Conservation (phyloP, 495 filamentous ascomycete genomes). For the Penicillium antarcticum region DNA sequence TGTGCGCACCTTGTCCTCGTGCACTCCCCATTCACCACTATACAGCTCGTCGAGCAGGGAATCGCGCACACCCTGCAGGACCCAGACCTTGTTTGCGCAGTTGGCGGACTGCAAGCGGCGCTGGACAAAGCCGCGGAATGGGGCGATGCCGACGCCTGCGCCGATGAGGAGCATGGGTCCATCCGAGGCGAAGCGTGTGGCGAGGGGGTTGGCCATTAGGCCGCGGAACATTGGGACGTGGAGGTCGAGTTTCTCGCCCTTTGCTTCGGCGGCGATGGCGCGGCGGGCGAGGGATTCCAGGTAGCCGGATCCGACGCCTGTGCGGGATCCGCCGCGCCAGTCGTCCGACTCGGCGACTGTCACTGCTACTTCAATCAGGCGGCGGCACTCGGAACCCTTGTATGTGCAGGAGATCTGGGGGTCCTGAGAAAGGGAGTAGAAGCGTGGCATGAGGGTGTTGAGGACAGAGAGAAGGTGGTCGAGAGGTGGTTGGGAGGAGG, state of each 20-base stretch:
- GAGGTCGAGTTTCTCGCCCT: slow-evolving; percentile 52
- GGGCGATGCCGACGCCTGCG: slow-evolving; percentile 93
- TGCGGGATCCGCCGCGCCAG: slow-evolving; percentile 66
- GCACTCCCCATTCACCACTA: slow-evolving; percentile 91
- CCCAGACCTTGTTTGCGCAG: slow-evolving; percentile 99
- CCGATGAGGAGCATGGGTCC: slow-evolving; percentile 97
- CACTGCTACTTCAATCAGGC: slow-evolving; percentile 90
- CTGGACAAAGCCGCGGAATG: slow-evolving; percentile 96
- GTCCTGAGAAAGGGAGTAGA: slow-evolving; percentile 97
- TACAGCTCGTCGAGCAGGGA: slow-evolving; percentile 92
- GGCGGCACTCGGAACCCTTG: slow-evolving; percentile 66
- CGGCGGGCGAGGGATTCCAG: slow-evolving; percentile 75
- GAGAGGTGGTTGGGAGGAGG: slow-evolving; percentile 81
- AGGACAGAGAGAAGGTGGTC: slow-evolving; percentile 76
- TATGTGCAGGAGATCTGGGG: slow-evolving; percentile 75
- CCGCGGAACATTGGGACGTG: slow-evolving; percentile 96
- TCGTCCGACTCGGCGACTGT: slow-evolving; percentile 84
- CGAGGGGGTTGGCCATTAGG: slow-evolving; percentile 95
- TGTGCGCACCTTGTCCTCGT: slow-evolving; percentile 87
- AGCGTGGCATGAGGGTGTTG: slow-evolving; percentile 88
- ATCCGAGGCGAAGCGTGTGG: slow-evolving; percentile 81
- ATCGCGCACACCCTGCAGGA: slow-evolving; percentile 94
- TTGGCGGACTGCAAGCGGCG: slow-evolving; percentile 91
- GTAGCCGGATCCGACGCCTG: slow-evolving; percentile 77
- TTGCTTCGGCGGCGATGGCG: slow-evolving; percentile 61